Percentiles rank a stretch among this genome's conserved stretches.
Conservation (phyloP, 768 basidiomycete genomes). For the Tricholoma terreum region DNA sequence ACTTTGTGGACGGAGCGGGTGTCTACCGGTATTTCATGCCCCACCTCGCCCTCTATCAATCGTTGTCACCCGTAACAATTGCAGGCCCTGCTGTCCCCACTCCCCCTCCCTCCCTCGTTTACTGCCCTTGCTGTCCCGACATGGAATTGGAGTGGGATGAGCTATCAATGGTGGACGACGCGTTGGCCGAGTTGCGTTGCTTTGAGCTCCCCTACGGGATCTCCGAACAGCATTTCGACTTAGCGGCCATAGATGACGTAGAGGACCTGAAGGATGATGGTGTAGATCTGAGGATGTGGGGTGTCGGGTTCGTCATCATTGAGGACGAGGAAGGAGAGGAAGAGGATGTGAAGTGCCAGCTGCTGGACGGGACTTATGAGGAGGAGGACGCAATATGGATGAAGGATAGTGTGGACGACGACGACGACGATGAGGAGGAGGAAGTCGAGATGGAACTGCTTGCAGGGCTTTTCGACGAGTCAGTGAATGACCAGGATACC, state of each 20-base stretch:
- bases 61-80: background rate
- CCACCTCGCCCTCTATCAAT: background rate
- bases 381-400: background rate
- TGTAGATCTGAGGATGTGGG: background rate
- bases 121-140: background rate
- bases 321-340: background rate
- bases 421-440: background rate
- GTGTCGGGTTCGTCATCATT: background rate
- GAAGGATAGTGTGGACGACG: background rate
- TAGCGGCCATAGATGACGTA: background rate
- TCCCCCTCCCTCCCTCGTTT: background rate
- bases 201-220: background rate
- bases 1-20: background rate
- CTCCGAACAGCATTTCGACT: background rate
- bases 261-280: background rate
- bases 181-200: background rate
- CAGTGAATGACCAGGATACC: background rate
- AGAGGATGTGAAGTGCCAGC: background rate
- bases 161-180: background rate
- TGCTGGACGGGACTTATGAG: background rate
- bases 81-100: background rate
- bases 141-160: background rate
- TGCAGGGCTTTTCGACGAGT: background rate
- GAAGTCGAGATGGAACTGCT: background rate
- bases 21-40: background rate